Conservation (phyloP, 768 basidiomycete species). For the Termitomyces sp. region DNA sequence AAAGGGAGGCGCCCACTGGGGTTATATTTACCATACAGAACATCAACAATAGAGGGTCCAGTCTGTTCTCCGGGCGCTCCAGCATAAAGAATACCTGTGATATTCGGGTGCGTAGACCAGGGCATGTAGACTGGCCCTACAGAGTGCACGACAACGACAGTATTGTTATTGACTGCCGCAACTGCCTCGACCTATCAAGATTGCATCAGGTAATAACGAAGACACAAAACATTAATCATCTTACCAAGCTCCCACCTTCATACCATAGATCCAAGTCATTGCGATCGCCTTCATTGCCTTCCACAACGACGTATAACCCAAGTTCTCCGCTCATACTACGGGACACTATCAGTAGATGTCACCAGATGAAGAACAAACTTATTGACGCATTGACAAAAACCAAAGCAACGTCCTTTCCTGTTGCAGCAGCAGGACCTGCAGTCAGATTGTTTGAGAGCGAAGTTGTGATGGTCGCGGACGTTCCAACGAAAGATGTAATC, state of each 20-base stretch:
- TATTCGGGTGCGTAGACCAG: slow-evolving; percentile 75
- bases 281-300: slow-evolving; percentile 56
- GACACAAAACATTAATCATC: background rate
- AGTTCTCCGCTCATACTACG: slow-evolving; percentile 45
- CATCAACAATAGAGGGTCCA: slow-evolving; percentile 70
- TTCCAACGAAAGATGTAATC: slow-evolving; percentile 32
- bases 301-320: slow-evolving; percentile 52
- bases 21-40: slow-evolving; percentile 73
- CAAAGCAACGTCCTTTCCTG: slow-evolving; percentile 47
- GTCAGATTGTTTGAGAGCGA: slow-evolving; percentile 39
- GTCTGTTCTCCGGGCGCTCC: slow-evolving; percentile 68
- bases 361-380: background rate
- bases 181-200: slow-evolving; percentile 40
- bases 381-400: slow-evolving; percentile 56
- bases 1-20: slow-evolving; percentile 70
- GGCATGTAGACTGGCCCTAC: slow-evolving; percentile 71
- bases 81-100: slow-evolving; percentile 55
- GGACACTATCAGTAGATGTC: slow-evolving; percentile 9
- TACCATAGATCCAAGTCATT: slow-evolving; percentile 57
- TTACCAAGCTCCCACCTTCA: slow-evolving; percentile 42
- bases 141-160: slow-evolving; percentile 74
- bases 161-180: slow-evolving; percentile 67
- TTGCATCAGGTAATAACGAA: slow-evolving; percentile 6
- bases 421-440: slow-evolving; percentile 32
- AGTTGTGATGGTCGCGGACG: slow-evolving; percentile 32